Evolutionary conservation across 148 eudicot genomes (phyloP).

Genomic region (Cornus suecica): DNA sequence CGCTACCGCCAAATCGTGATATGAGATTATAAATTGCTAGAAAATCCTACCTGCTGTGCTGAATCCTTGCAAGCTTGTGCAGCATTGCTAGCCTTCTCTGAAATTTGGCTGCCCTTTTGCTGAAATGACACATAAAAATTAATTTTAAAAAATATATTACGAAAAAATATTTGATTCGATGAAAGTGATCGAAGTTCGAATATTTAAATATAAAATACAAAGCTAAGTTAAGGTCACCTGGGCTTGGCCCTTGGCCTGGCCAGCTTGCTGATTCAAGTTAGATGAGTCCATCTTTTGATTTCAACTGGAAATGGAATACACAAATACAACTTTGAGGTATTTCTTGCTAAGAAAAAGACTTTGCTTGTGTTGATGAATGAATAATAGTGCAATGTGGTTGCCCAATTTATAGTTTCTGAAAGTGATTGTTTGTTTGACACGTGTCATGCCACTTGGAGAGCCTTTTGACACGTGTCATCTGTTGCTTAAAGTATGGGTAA

Average conservation of each 20-base stretch:
- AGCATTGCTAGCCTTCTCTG: conserved; percentile 54
- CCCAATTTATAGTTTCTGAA: conserved; percentile 16
- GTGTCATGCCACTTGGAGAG: neutral
- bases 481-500: neutral
- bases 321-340: neutral
- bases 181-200: no score
- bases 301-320: neutral
- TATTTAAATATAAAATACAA: no score
- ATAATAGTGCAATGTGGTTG: neutral
- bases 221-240: conserved; percentile 20
- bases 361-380: conserved; percentile 9
- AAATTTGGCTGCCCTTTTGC: conserved; percentile 61
- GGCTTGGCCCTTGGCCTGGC: conserved; percentile 48
- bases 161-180: no score
- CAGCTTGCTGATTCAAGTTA: conserved; percentile 35
- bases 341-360: conserved; percentile 4
- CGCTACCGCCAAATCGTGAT: no score
- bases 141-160: no score
- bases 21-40: no score
- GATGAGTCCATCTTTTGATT: conserved; percentile 28
- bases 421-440: neutral
- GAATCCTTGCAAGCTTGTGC: conserved; percentile 55
- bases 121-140: neutral
- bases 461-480: neutral
- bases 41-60: neutral